These are phyloP conservation scores for Fusarium sp. DNA, from an alignment of 2,329 filamentous ascomycete species.

Conservation along the genomic window DNA sequence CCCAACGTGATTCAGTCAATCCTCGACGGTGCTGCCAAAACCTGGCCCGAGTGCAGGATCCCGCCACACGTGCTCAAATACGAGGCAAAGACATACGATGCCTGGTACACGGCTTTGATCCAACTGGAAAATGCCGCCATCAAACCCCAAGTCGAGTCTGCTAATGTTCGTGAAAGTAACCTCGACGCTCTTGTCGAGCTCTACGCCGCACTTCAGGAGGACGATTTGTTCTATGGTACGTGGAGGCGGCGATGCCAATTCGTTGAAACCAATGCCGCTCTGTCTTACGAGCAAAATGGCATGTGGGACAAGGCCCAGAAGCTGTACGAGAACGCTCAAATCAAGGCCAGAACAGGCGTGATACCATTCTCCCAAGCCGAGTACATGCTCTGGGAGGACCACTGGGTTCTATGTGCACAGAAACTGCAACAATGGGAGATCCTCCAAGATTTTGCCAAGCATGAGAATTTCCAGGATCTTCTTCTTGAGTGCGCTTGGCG, in stretches of 20 bases:
- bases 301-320: conserved; percentile 99
- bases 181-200: conserved; percentile 95
- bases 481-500: conserved; percentile 96
- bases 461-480: conserved; percentile 98
- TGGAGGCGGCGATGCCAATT: conserved; percentile 97
- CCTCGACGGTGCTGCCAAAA: conserved; percentile 85
- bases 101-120: conserved; percentile 94
- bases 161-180: conserved; percentile 89
- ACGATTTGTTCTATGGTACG: conserved; percentile 96
- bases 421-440: conserved; percentile 99
- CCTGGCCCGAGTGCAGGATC: conserved; percentile 88
- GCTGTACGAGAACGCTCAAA: conserved; percentile 95
- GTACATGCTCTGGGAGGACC: conserved; percentile 99
- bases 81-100: conserved; percentile 91
- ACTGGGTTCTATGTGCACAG: conserved; percentile 97
- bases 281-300: conserved; percentile 98
- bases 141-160: conserved; percentile 84
- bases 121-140: conserved; percentile 92
- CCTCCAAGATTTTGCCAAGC: conserved; percentile 95
- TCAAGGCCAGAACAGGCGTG: conserved; percentile 96
- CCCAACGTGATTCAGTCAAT: conserved; percentile 96
- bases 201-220: conserved; percentile 90
- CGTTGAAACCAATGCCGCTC: conserved; percentile 94
- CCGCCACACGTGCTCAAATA: conserved; percentile 97
- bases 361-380: conserved; percentile 95